Evolutionary conservation across 352 stramenopile species (phyloP).

Genomic region (Phytopythium sindhum): DNA sequence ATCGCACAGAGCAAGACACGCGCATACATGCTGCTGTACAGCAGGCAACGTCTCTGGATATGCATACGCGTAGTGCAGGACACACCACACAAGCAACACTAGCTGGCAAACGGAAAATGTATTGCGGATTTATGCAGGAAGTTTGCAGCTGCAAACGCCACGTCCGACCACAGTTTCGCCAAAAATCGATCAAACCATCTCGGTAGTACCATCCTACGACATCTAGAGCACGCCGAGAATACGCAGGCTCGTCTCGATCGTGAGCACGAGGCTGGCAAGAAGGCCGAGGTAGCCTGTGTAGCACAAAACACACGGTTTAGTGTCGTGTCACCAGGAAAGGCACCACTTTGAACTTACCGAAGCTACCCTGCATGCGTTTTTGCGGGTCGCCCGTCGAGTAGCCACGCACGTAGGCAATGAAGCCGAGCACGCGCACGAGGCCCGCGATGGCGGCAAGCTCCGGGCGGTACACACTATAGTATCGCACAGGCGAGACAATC

Average conservation of each 20-base stretch:
- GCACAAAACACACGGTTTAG: not conserved
- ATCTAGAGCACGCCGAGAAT: constrained; percentile 25
- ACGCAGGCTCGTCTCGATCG: constrained; percentile 23
- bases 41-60: too few species aligned
- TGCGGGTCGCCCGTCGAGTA: constrained; percentile 60
- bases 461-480: constrained; percentile 53
- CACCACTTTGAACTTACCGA: constrained; percentile 29
- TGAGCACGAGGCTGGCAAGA: constrained; percentile 27
- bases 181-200: not conserved
- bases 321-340: not conserved
- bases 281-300: constrained; percentile 53
- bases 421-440: constrained; percentile 49
- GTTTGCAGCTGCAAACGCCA: not conserved
- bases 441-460: constrained; percentile 53
- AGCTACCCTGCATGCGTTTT: constrained; percentile 55
- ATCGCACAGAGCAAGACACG: too few species aligned
- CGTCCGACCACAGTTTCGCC: not conserved
- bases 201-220: not conserved
- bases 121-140: not conserved
- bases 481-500: not conserved
- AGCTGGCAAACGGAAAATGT: not conserved
- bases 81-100: not conserved
- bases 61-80: too few species aligned
- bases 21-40: too few species aligned
- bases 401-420: constrained; percentile 62